phyloP scores from a whole-genome alignment of 2,329 filamentous ascomycete species.

The Mollisia scopiformis region DNA sequence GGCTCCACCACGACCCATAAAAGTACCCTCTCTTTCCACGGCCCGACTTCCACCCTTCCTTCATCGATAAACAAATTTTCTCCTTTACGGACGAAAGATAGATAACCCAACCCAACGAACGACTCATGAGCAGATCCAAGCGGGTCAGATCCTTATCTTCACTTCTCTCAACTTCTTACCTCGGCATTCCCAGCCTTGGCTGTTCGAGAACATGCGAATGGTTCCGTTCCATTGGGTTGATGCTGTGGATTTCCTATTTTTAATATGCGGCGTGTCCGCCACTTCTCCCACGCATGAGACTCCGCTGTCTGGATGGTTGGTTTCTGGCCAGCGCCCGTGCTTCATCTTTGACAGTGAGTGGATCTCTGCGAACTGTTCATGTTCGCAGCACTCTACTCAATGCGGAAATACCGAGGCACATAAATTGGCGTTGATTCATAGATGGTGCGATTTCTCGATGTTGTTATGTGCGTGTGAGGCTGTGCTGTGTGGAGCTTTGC shows the following conservation, averaged over 20 bases:
- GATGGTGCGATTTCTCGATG: background rate
- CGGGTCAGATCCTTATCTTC: background rate
- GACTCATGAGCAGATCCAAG: background rate
- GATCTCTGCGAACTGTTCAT: background rate
- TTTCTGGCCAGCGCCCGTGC: background rate
- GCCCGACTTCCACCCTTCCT: background rate
- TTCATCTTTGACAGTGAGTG: background rate
- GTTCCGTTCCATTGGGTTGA: background rate
- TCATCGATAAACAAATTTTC: background rate
- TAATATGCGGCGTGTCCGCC: background rate
- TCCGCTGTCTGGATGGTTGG: too few species aligned
- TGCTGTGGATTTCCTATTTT: background rate
- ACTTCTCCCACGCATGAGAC: background rate
- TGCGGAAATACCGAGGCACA: background rate
- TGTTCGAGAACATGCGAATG: too few species aligned
- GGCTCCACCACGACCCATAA: background rate
- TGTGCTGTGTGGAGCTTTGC: background rate
- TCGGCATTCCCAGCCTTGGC: background rate
- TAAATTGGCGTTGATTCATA: background rate
- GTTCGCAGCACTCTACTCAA: background rate
- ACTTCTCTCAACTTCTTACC: background rate
- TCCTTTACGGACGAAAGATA: background rate
- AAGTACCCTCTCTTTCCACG: background rate
- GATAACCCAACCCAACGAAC: background rate
- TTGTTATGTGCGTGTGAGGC: background rate